phyloP scores from a whole-genome alignment of 2,329 filamentous ascomycete genomes.

The Pseudocercospora cruenta region DNA sequence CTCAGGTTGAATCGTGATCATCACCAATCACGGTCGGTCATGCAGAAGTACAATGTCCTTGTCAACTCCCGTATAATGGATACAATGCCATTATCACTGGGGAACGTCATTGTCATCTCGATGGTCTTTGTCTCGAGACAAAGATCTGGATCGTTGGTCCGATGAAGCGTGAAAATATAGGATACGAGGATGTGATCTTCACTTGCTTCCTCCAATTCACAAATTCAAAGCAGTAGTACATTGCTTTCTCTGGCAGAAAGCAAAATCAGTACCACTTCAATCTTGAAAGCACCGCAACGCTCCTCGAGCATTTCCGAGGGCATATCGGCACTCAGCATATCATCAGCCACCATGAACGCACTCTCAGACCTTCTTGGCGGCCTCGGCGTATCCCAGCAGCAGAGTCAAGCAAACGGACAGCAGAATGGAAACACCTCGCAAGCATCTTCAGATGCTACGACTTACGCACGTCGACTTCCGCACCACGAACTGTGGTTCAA shows the following conservation, averaged over 20 bases:
- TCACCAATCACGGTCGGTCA: neutral
- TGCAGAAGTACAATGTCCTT: neutral
- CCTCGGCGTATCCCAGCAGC: neutral
- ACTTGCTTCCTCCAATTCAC: neutral
- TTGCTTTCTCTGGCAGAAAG: neutral
- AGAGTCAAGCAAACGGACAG: neutral
- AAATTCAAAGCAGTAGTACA: neutral
- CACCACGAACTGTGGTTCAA: conserved; percentile 16
- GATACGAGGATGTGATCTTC: neutral
- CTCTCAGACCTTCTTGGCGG: neutral
- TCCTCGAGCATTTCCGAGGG: neutral
- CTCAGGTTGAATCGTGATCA: neutral
- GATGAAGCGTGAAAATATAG: neutral
- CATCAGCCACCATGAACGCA: neutral
- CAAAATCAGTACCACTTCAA: neutral
- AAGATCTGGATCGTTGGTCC: neutral
- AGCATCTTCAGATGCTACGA: neutral
- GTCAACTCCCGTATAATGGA: neutral
- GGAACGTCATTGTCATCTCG: neutral
- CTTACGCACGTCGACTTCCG: conserved; percentile 6
- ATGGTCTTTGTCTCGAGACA: neutral
- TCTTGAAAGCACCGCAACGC: too few relatives aligned
- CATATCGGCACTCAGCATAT: too few relatives aligned
- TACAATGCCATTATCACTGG: neutral
- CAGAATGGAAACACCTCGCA: neutral